These are phyloP conservation scores for Cladophialophora immunda DNA, from an alignment of 2,329 filamentous ascomycete species.

Conservation along the genomic window DNA sequence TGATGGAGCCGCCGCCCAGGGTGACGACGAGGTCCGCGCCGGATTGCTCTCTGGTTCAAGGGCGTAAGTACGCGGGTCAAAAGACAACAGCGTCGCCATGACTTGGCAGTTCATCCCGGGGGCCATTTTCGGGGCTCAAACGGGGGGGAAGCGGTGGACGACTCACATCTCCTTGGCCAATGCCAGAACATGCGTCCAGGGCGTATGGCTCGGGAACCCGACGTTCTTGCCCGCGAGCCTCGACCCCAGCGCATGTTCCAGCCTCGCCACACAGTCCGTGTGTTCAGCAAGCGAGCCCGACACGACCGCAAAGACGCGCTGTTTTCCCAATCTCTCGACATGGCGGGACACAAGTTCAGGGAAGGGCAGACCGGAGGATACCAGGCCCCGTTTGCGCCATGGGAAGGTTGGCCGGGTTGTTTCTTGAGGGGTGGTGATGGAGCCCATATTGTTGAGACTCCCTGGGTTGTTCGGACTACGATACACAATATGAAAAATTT, in stretches of 20 bases:
- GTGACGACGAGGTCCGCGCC: background rate
- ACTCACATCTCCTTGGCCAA: conserved; percentile 50
- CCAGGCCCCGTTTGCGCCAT: conserved; percentile 22
- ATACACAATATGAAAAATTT: too few species aligned
- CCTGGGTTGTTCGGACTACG: too few species aligned
- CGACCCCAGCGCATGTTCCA: conserved; percentile 52
- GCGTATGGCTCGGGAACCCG: conserved; percentile 63
- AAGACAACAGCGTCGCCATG: too few species aligned
- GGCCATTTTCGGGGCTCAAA: too few species aligned
- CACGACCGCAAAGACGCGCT: conserved; percentile 50
- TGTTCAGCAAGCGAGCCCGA: conserved; percentile 59
- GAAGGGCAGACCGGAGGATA: conserved; percentile 22
- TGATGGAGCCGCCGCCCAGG: conserved; percentile 20
- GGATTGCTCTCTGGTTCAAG: background rate
- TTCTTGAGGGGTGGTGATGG: too few species aligned
- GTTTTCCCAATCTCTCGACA: conserved; percentile 20
- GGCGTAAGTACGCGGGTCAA: too few species aligned
- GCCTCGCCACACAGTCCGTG: conserved; percentile 54
- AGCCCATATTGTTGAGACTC: too few species aligned
- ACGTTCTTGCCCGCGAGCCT: conserved; percentile 55
- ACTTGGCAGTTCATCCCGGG: too few species aligned
- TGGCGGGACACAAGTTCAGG: conserved; percentile 18
- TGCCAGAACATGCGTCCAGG: conserved; percentile 61
- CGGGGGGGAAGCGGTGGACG: background rate
- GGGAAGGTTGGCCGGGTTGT: conserved; percentile 20